A percentile compares a stretch with the other conserved stretches of the same genome.
Evolutionary conservation across 176 grass and related monocot species (phyloP).

Genomic region (Cenchrus americanus): DNA sequence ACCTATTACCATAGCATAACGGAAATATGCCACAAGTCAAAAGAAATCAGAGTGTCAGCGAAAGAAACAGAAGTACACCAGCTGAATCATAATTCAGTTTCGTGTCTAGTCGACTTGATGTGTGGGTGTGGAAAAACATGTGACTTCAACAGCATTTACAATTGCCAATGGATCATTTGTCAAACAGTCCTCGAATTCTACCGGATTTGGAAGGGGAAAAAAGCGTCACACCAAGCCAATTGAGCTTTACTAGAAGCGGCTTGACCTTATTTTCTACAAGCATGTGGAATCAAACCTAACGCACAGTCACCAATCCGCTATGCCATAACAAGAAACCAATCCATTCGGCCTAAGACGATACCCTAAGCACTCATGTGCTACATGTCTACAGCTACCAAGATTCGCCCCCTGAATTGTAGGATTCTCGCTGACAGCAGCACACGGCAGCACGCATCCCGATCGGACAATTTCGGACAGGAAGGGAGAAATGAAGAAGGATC

Average conservation of each 20-base stretch:
- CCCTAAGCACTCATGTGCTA: not conserved
- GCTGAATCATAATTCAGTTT: slow-evolving; percentile 7
- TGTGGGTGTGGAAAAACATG: slow-evolving; percentile 2
- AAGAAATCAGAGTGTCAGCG: not conserved
- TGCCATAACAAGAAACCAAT: not conserved
- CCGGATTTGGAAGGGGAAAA: not conserved
- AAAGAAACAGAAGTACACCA: not conserved
- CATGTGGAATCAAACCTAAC: not conserved
- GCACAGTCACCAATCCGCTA: not conserved
- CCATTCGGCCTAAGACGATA: not conserved
- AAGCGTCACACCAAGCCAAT: not conserved
- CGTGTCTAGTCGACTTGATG: not conserved
- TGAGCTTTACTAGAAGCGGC: not conserved
- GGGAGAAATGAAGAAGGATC: not conserved
- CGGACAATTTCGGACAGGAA: not conserved
- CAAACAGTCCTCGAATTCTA: slow-evolving; percentile 18
- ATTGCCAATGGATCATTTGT: not conserved
- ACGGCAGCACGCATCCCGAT: slow-evolving; percentile 1
- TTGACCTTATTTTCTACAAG: slow-evolving; percentile 24
- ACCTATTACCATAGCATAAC: slow-evolving; percentile 21
- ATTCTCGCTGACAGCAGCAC: not conserved
- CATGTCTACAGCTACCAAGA: not conserved
- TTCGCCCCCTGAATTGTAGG: not conserved
- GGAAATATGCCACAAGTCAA: not conserved
- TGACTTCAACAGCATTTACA: not conserved